phyloP scores from a whole-genome alignment of 768 basidiomycete species.

The Boletus reticulatus region DNA sequence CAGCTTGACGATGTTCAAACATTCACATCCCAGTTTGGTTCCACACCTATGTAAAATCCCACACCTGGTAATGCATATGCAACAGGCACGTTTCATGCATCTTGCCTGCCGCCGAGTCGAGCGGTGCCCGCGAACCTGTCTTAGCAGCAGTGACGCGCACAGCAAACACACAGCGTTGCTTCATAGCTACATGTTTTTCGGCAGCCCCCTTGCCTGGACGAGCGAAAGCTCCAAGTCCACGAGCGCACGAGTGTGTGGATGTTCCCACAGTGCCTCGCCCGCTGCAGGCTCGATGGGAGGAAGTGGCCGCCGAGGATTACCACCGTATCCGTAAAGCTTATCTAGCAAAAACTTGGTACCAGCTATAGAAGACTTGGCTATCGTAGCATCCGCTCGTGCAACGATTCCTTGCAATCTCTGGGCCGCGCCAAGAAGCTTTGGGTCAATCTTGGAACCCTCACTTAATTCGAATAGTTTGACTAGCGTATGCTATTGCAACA shows the following conservation, averaged over 20 bases:
- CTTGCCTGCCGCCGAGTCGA: too few relatives aligned
- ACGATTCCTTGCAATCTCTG: slow-evolving; percentile 77
- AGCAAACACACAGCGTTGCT: neutral
- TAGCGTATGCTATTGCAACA: slow-evolving; percentile 48
- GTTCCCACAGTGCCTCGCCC: slow-evolving; percentile 66
- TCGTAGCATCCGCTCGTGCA: slow-evolving; percentile 77
- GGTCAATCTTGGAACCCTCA: slow-evolving; percentile 52
- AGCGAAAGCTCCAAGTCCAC: slow-evolving; percentile 61
- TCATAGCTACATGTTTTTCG: neutral
- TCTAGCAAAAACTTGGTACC: slow-evolving; percentile 83
- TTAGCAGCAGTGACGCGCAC: neutral
- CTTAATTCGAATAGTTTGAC: slow-evolving; percentile 62
- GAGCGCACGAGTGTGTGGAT: slow-evolving; percentile 69
- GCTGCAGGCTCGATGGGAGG: slow-evolving; percentile 56
- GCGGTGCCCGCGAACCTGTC: neutral
- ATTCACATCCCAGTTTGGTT: too few relatives aligned
- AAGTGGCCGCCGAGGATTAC: slow-evolving; percentile 74
- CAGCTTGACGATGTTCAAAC: too few relatives aligned
- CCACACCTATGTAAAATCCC: too few relatives aligned
- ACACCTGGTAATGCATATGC: too few relatives aligned
- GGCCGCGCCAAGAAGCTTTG: slow-evolving; percentile 61
- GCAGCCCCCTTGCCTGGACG: slow-evolving; percentile 29
- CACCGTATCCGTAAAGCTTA: slow-evolving; percentile 79
- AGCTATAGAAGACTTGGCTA: slow-evolving; percentile 70
- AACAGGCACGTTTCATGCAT: too few relatives aligned